These are phyloP conservation scores for Stephania yunnanensis DNA, from an alignment of 164 flowering plant species.

Conservation along the genomic window DNA sequence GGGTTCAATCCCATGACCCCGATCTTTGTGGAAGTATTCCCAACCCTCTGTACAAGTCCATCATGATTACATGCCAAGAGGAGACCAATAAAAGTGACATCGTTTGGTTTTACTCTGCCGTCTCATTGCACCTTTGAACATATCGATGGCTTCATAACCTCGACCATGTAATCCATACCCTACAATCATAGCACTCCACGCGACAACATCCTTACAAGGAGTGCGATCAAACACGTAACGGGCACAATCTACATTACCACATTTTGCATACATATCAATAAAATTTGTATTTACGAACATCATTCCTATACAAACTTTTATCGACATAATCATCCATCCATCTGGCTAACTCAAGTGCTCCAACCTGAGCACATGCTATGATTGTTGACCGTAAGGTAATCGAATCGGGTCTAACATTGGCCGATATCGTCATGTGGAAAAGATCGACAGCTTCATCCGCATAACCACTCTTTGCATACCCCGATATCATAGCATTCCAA, in stretches of 20 bases:
- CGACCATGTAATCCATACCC: slow-evolving; percentile 32
- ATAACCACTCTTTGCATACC: too few relatives aligned
- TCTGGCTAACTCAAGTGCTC: slow-evolving; percentile 25
- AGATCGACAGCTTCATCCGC: slow-evolving; percentile 28
- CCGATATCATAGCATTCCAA: too few relatives aligned
- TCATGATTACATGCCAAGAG: slow-evolving; percentile 31
- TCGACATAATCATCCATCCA: slow-evolving; percentile 26
- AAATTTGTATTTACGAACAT: slow-evolving; percentile 33
- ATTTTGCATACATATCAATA: slow-evolving; percentile 43
- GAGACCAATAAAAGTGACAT: slow-evolving; percentile 29
- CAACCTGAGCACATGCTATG: slow-evolving; percentile 29
- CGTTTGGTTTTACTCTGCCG: slow-evolving; percentile 25
- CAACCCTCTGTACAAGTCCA: slow-evolving; percentile 31
- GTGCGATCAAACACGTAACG: slow-evolving; percentile 22
- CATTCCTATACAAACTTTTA: slow-evolving; percentile 17
- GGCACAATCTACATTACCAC: slow-evolving; percentile 28
- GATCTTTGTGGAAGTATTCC: slow-evolving; percentile 27
- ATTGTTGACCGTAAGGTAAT: slow-evolving; percentile 25
- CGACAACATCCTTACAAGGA: slow-evolving; percentile 27
- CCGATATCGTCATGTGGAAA: slow-evolving; percentile 18
- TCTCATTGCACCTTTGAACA: slow-evolving; percentile 25
- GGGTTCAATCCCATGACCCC: slow-evolving; percentile 27
- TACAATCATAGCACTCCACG: slow-evolving; percentile 34
- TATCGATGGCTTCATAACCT: slow-evolving; percentile 28
- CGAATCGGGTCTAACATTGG: slow-evolving; percentile 23